A percentile compares a stretch with the other conserved stretches of the same genome.
These are phyloP conservation scores for Sorghum bicolor DNA, from an alignment of 176 grass and related monocot species.

Conservation along the genomic window Sorghum_bicolor_NCBIv3 NC_012877.2:5139501-5140000, in stretches of 20 bases:
- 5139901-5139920: background rate
- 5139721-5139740: background rate
- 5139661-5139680: constrained; percentile 49
- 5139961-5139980: constrained; percentile 11
- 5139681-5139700: constrained; percentile 74
- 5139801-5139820: no score
- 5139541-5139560: no score
- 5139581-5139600: constrained; percentile 18
- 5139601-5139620: constrained; percentile 48
- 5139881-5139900: no score
- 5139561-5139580: no score
- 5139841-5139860: no score
- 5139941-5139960: constrained; percentile 3
- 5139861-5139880: no score
- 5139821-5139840: background rate
- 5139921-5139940: no score
- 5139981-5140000: constrained; percentile 2
- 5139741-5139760: no score
- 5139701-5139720: constrained; percentile 37
- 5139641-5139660: constrained; percentile 65
- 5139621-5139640: constrained; percentile 53
- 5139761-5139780: background rate
- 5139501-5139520: background rate
- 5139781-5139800: background rate
- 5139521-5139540: no score